Evolutionary conservation across 345 rosid genomes (phyloP).

Genomic region (Pistacia integerrima): DNA sequence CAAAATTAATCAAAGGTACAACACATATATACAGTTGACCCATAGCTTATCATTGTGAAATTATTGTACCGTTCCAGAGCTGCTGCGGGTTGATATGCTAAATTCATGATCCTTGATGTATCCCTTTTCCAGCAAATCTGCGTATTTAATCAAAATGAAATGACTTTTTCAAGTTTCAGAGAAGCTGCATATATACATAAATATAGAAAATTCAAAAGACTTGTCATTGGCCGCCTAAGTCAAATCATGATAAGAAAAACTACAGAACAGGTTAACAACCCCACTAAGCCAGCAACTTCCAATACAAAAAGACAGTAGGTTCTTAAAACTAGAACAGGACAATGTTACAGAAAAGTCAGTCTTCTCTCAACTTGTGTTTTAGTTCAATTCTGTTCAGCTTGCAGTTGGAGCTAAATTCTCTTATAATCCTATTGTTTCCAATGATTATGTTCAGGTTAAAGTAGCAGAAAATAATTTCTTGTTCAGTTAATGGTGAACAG

Average conservation of each 20-base stretch:
- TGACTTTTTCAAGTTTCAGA: neutral
- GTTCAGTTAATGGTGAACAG: too few species aligned
- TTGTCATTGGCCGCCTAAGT: too few species aligned
- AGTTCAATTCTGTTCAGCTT: neutral
- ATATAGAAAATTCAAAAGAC: neutral
- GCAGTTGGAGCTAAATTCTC: neutral
- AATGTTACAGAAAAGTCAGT: neutral
- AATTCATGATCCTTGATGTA: constrained; percentile 12
- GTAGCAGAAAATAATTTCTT: too few species aligned
- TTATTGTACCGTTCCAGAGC: constrained; percentile 4
- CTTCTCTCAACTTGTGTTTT: neutral
- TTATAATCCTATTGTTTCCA: neutral
- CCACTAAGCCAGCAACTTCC: neutral
- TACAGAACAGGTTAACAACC: neutral
- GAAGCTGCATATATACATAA: neutral
- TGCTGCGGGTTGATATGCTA: neutral
- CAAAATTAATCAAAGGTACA: too few species aligned
- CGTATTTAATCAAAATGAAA: neutral
- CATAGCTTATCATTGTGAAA: too few species aligned
- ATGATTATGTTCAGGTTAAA: too few species aligned
- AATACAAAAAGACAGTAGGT: neutral
- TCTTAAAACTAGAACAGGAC: neutral
- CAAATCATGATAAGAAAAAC: too few species aligned
- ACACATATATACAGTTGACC: neutral
- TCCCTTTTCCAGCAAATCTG: constrained; percentile 20